Conservation (phyloP, 176 grass and related monocot genomes). For the Ensete ventricosum region DNA sequence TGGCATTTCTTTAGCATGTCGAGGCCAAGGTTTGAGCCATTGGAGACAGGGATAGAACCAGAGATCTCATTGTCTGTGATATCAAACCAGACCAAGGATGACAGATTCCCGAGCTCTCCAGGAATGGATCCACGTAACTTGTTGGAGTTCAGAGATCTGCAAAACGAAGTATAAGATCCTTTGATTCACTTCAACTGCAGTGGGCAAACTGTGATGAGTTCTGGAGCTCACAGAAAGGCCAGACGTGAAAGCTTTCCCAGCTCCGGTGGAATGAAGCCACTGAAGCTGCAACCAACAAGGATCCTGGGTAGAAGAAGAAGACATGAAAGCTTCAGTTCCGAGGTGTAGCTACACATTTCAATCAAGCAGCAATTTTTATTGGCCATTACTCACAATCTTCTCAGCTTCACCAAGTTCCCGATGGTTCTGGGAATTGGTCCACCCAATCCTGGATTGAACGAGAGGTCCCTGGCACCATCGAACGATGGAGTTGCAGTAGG, state of each 20-base stretch:
- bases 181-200: no score
- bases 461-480: not conserved
- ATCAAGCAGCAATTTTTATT: no score
- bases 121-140: conserved; percentile 5
- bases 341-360: no score
- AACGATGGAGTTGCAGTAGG: not conserved
- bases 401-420: conserved; percentile 11
- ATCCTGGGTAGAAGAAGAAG: not conserved
- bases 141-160: conserved; percentile 16
- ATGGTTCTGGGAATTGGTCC: conserved; percentile 4
- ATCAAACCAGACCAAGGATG: not conserved
- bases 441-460: conserved; percentile 9
- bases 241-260: conserved; percentile 3
- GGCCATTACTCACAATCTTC: not conserved
- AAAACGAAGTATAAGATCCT: no score
- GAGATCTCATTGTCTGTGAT: conserved; percentile 2
- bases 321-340: not conserved
- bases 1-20: not conserved
- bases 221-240: not conserved
- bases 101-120: conserved; percentile 5
- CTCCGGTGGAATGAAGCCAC: conserved; percentile 13
- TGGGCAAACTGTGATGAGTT: not conserved
- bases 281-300: conserved; percentile 17
- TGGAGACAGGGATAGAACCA: conserved; percentile 10
- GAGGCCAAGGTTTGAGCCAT: not conserved